phyloP scores from a whole-genome alignment of 2,329 filamentous ascomycete genomes.

The Falciphora oryzae region DNA sequence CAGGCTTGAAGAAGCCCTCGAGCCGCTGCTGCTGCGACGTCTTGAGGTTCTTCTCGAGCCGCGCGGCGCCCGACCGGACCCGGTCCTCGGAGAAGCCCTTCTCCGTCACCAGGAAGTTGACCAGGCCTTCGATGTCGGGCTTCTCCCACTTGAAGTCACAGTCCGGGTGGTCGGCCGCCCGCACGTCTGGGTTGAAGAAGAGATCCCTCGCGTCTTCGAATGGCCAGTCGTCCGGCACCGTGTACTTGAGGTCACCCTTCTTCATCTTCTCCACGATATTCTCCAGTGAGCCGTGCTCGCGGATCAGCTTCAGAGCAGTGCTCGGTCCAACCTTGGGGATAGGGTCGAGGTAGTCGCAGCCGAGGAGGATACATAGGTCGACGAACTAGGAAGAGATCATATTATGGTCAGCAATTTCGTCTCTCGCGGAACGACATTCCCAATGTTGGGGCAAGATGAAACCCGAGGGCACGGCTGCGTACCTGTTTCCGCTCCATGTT shows the following conservation, averaged over 20 bases:
- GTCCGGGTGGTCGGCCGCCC: conserved; percentile 71
- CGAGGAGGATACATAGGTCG: conserved; percentile 93
- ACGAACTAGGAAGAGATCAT: conserved; percentile 63
- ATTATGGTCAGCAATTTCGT: conserved; percentile 1
- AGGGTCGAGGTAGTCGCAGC: conserved; percentile 95
- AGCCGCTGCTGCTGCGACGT: conserved; percentile 83
- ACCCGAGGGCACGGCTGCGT: conserved; percentile 18
- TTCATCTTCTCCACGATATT: conserved; percentile 77
- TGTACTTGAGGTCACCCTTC: conserved; percentile 74
- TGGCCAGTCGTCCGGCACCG: conserved; percentile 93
- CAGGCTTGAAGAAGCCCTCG: conserved; percentile 94
- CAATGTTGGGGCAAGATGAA: not conserved
- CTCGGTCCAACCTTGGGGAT: conserved; percentile 90
- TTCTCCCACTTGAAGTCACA: conserved; percentile 99
- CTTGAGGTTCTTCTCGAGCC: conserved; percentile 87
- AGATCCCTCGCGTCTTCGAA: conserved; percentile 86
- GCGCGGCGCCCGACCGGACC: conserved; percentile 70
- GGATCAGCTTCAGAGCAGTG: conserved; percentile 89
- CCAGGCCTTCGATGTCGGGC: conserved; percentile 82
- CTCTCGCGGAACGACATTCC: not conserved
- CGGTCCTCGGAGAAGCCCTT: conserved; percentile 97
- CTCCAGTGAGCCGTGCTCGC: conserved; percentile 83
- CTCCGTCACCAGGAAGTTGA: conserved; percentile 84
- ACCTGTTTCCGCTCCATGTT: conserved; percentile 85
- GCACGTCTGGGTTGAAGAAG: conserved; percentile 88